Conservation (phyloP, 495 filamentous ascomycete species). For the Penicillium dipodomyicola region DNA sequence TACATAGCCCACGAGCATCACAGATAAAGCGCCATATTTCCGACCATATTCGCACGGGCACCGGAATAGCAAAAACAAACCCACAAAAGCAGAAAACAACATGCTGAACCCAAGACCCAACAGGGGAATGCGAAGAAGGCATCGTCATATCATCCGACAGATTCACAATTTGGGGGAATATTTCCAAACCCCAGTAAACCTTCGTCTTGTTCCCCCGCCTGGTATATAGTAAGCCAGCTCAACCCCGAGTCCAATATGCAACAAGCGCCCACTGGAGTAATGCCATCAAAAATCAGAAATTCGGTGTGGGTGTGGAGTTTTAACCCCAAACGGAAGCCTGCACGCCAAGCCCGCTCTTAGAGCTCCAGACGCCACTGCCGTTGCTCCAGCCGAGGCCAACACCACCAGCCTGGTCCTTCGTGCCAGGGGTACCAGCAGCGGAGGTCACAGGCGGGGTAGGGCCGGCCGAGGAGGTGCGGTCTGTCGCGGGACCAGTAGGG, state of each 20-base stretch:
- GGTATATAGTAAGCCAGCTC: background rate
- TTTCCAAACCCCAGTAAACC: background rate
- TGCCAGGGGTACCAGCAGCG: conserved; percentile 23
- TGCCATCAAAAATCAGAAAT: background rate
- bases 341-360: conserved; percentile 64
- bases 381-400: conserved; percentile 68
- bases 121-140: background rate
- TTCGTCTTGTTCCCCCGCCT: background rate
- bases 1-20: conserved; percentile 11
- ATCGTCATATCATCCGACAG: conserved; percentile 5
- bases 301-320: conserved; percentile 9
- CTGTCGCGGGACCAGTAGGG: conserved; percentile 43
- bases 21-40: conserved; percentile 24
- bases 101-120: background rate
- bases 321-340: conserved; percentile 80
- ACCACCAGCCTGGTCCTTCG: conserved; percentile 50
- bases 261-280: conserved; percentile 1
- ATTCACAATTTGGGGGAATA: background rate
- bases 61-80: conserved; percentile 3
- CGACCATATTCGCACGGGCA: conserved; percentile 13
- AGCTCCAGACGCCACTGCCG: conserved; percentile 72
- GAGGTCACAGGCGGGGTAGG: conserved; percentile 54
- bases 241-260: conserved; percentile 10
- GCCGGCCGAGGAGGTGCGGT: conserved; percentile 60
- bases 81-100: conserved; percentile 1